Base-by-base conservation (phyloP, 768 basidiomycete species). In the Cyathus striatus region DNA sequence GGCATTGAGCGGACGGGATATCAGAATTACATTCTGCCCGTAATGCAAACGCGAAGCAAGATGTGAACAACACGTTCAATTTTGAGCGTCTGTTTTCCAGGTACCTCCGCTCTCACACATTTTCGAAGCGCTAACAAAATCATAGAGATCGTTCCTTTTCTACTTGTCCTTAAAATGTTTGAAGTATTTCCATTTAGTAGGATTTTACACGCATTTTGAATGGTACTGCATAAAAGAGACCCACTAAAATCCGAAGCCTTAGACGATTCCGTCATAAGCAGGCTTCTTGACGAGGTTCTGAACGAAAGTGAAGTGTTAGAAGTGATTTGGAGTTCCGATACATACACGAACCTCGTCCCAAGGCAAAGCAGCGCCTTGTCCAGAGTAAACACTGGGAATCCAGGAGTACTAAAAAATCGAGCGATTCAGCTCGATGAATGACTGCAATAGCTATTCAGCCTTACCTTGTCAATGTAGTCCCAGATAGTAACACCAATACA, bases 401-500 rank as follows among this genome's bases (percentile, higher is more conserved):
- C 68, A 70, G 23, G 68, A 68, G 48, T 66, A 68, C 66, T 62
- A 36, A 7, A 37, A 40, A 5, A 7, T 32, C 30, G 10, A 42
- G 25, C 2, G 18, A 17, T 14, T 18, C 22, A 16, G 38, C 27
- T 30, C 2, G 34, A 5, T 37, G n/a, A 12, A 25, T 2, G 5
- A 33, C 21, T 40, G 26, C 27, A 13, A 32, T 12, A 9, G 3
- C 20, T 9, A 24, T 12, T 6, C 20, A 34, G 14, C 16, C 44
- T 5, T 13, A 56, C 57, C 56, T 69, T 69, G 40, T 73, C 70
- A 26, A 69, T 71, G 46, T 60, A 67, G 43, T 69, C 72, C 72
- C 72, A 75, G 27, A 71, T 56, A 1, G 70, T 73, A 23, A 73
- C 62, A 14, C 72, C 72, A 45, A 75, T 56, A 40, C 73, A 75